Percentiles rank a stretch among this genome's conserved stretches.
Evolutionary conservation across 768 basidiomycete species (phyloP).

Genomic region (Pilatotrama ljubarskyi): DNA sequence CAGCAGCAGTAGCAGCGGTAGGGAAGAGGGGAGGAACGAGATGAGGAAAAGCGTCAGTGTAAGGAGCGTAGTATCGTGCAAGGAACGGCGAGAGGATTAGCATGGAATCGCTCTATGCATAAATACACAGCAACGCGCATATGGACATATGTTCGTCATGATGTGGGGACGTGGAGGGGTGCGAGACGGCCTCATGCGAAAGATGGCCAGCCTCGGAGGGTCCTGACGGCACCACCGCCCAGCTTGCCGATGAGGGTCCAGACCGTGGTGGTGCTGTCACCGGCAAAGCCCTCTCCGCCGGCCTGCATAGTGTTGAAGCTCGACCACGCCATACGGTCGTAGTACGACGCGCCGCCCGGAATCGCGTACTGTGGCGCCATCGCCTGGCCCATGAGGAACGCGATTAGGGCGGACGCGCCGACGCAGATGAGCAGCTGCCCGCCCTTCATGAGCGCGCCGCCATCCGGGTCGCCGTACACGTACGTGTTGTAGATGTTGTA

Average conservation of each 20-base stretch:
- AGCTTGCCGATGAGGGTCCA: slow-evolving; percentile 74
- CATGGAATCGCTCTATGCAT: slow-evolving; percentile 21
- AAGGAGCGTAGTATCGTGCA: slow-evolving; percentile 22
- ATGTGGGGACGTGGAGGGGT: neutral
- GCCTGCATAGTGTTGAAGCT: slow-evolving; percentile 75
- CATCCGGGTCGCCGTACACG: slow-evolving; percentile 46
- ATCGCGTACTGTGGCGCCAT: slow-evolving; percentile 54
- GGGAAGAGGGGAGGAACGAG: neutral
- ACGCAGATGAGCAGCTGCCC: slow-evolving; percentile 57
- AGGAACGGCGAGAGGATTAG: slow-evolving; percentile 23
- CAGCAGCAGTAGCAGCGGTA: neutral
- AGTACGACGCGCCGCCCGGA: slow-evolving; percentile 69
- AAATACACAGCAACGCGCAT: slow-evolving; percentile 12
- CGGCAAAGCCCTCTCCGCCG: slow-evolving; percentile 66
- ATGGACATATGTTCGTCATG: slow-evolving; percentile 20
- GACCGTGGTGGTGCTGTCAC: slow-evolving; percentile 57
- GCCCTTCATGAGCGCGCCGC: slow-evolving; percentile 32
- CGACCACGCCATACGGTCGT: slow-evolving; percentile 78
- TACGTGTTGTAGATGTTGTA: slow-evolving; percentile 88
- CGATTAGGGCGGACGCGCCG: slow-evolving; percentile 61
- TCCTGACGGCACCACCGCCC: slow-evolving; percentile 72
- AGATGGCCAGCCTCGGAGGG: slow-evolving; percentile 78
- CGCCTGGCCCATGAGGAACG: slow-evolving; percentile 62
- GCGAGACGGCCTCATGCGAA: slow-evolving; percentile 30
- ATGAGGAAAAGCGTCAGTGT: slow-evolving; percentile 7